Evolutionary conservation across 495 filamentous ascomycete genomes (phyloP), one percentile per base, ranked within the genome.

Genomic region (Bombardia bombarda): DNA sequence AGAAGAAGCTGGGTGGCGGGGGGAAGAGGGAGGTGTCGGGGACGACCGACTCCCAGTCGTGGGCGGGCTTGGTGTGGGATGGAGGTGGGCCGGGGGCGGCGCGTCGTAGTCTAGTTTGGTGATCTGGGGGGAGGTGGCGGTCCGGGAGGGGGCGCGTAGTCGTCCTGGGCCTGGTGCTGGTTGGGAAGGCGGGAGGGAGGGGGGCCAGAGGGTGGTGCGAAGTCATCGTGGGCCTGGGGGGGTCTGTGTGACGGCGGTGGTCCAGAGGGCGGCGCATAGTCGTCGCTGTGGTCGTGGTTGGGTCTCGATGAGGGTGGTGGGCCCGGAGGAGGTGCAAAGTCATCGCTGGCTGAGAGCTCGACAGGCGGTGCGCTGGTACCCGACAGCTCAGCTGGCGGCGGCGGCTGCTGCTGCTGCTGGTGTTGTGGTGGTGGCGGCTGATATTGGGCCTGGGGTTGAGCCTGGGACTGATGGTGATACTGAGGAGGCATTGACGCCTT

Each of bases 11-110:
- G 2, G 90, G 89, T 0, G 90, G 87, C 2, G 90, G 90, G 0
- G 88, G 88, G 38, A 95, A 81, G 26, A 80, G 72, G 1, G 86
- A 66, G 20, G 77, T 92, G 59, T 95, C 88, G 3, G 85, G 86
- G 9, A 93, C 78, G 4, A 78, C 72, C 20, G 77, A 70, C 52
- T 83, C 72, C 88, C 87, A 93, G 68, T 89, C 84, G 56, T 93
- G 85, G 52, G 83, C 77, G 10, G 50, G 25, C 13, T 45, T 36
- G 18, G 60, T 39, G 41, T 69, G 37, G 20, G 74, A 68, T 21
- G 80, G 77, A 5, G 77, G 75, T 1, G 67, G 66, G 1, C 63
- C 69, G 0, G 64, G 0, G 67, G 70, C 3, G 72, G 62, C 5
- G 57, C 57, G 7, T 47, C 43, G 39, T 57, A 60, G 41, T 54